Evolutionary conservation across 108 stramenopile genomes (phyloP), one percentile per base, ranked within the genome.

Genomic region (Stephanodiscus triporus): DNA sequence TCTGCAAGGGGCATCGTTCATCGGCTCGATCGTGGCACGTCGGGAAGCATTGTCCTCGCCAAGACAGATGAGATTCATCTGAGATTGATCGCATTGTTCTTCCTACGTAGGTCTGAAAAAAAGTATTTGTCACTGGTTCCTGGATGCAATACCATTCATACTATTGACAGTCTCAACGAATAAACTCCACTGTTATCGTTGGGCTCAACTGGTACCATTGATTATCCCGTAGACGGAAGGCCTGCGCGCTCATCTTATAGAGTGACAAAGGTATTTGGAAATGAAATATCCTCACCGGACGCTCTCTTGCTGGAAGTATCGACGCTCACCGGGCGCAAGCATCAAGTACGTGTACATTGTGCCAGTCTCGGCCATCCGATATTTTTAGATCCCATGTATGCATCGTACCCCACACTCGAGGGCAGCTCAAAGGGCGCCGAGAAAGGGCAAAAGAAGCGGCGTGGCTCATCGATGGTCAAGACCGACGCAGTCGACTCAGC

Each of bases 281-380:
- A 23, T 22, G 42, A 63, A 55, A 17, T 50, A 64, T 63, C 34
- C 43, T 42, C 58, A 19, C 40, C 64, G 16, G 19, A 42, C 13
- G 86, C 81, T 10, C 64, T 78, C 22, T 50, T 88, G 2, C 16
- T 92, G 22, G 68, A 85, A 56, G 76, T 88, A 7, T 78, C 85
- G 64, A 87, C 88, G 9, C 65, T 75, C 29, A 91, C 90, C 10
- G 93, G 93, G 10, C 73, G 93, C 24, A 91, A 89, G 54, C 93
- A 94, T 77, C 93, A 94, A 75, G 87, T 94, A 23, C 82, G 93
- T 54, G 81, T 85, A 0, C 93, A 94, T 66, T 84, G 85, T 42
- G 86, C 89, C 10, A 72, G 63, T 50, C 50, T 91, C 37, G n/a
- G 60, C 3, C 53, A 75, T 11, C 90, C 90, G 9, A 76, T 91